Percentiles rank a stretch among this genome's conserved stretches.
Evolutionary conservation across 2,329 filamentous ascomycete genomes (phyloP).

Genomic region (Intubia oerlemansii): DNA sequence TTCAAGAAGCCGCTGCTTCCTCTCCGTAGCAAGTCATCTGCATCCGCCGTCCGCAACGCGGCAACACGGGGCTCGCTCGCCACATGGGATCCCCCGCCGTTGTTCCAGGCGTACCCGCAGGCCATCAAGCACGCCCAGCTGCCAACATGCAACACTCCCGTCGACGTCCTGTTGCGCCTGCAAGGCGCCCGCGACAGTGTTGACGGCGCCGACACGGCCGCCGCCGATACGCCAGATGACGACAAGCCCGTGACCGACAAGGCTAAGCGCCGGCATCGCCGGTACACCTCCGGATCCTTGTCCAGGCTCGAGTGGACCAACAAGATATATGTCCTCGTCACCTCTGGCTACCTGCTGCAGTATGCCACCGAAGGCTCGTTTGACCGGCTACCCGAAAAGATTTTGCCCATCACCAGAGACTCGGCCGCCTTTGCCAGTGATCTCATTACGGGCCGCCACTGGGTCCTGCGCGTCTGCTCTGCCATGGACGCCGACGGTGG

Average conservation of each 20-base stretch:
- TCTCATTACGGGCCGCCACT: constrained; percentile 57
- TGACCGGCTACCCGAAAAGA: constrained; percentile 52
- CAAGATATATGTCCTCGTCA: constrained; percentile 53
- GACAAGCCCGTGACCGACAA: constrained; percentile 12
- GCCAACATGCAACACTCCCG: constrained; percentile 41
- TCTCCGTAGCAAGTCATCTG: too few relatives aligned
- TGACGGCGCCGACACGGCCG: constrained; percentile 1
- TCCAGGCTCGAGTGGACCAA: constrained; percentile 40
- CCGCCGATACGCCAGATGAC: constrained; percentile 10
- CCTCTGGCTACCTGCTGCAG: constrained; percentile 52
- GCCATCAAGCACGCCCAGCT: constrained; percentile 55
- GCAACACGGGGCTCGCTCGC: constrained; percentile 15
- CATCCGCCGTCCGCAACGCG: constrained; percentile 7
- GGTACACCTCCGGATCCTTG: constrained; percentile 18
- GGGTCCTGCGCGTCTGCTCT: constrained; percentile 58
- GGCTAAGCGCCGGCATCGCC: constrained; percentile 23
- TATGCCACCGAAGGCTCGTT: constrained; percentile 50
- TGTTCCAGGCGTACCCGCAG: constrained; percentile 78
- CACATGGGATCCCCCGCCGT: constrained; percentile 47
- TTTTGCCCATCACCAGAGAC: constrained; percentile 48
- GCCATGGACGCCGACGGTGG: constrained; percentile 28
- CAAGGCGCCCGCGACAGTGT: constrained; percentile 30
- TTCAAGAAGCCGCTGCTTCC: too few relatives aligned
- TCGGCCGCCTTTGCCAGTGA: constrained; percentile 68
- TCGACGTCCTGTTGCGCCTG: constrained; percentile 46